Percentiles rank a stretch among this genome's conserved stretches.
Conservation (phyloP, 2,329 filamentous ascomycete genomes). For the Phaeosphaeriaceae sp. region DNA sequence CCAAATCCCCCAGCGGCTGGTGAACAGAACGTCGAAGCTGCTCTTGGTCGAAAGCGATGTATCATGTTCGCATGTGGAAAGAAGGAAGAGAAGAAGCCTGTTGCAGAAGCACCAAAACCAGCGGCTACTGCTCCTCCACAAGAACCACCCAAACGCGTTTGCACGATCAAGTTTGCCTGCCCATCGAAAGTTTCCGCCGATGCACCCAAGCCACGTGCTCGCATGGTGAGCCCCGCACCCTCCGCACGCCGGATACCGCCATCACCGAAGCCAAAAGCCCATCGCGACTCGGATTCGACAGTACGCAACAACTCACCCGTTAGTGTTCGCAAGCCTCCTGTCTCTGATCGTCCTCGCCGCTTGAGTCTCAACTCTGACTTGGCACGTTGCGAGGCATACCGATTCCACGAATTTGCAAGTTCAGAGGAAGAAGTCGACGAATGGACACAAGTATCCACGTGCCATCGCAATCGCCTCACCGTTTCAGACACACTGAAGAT, state of each 20-base stretch:
- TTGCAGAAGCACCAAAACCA: conserved; percentile 25
- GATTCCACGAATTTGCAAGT: conserved; percentile 91
- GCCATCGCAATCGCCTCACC: conserved; percentile 75
- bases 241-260: conserved; percentile 27
- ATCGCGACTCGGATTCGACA: conserved; percentile 60
- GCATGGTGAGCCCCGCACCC: conserved; percentile 55
- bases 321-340: conserved; percentile 48
- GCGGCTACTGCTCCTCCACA: conserved; percentile 21
- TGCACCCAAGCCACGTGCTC: conserved; percentile 45
- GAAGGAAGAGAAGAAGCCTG: conserved; percentile 55
- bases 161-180: conserved; percentile 77
- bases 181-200: conserved; percentile 58
- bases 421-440: conserved; percentile 86
- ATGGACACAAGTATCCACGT: conserved; percentile 79
- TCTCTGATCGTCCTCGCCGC: conserved; percentile 41
- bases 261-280: conserved; percentile 44
- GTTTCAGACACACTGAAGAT: conserved; percentile 89
- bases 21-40: conserved; percentile 68
- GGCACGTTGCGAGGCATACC: conserved; percentile 61
- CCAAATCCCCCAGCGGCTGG: conserved; percentile 39
- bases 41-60: conserved; percentile 78
- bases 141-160: conserved; percentile 61
- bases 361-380: conserved; percentile 50
- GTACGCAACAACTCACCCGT: conserved; percentile 58
- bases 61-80: conserved; percentile 87